phyloP scores from a whole-genome alignment of 1,284 basidiomycete species.

The Malassezia nana region DNA sequence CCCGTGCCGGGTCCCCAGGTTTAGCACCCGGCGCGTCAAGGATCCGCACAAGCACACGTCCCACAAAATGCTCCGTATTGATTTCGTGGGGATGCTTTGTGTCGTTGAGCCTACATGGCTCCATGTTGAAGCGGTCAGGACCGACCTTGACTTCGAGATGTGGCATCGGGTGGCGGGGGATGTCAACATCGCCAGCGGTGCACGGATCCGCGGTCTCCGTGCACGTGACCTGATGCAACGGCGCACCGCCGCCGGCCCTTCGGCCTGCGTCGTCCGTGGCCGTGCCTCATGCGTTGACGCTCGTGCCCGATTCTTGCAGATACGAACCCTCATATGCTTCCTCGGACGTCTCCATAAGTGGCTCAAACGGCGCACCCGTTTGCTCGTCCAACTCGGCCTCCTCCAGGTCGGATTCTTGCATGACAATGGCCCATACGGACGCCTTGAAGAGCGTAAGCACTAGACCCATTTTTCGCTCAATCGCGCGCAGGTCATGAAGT shows the following conservation, averaged over 20 bases:
- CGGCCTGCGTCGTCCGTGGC: not conserved
- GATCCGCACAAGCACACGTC: constrained; percentile 50
- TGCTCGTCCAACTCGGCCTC: constrained; percentile 17
- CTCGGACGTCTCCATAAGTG: not conserved
- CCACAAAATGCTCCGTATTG: constrained; percentile 49
- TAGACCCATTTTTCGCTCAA: constrained; percentile 90
- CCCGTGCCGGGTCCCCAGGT: constrained; percentile 33
- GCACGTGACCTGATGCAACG: not conserved
- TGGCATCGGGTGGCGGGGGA: constrained; percentile 23
- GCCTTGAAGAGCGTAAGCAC: constrained; percentile 68
- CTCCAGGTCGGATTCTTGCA: constrained; percentile 63
- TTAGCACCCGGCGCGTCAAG: constrained; percentile 46
- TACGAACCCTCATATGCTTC: not conserved
- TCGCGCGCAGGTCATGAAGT: constrained; percentile 64
- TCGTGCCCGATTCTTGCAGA: not conserved
- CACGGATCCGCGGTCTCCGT: not conserved
- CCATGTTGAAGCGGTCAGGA: constrained; percentile 45
- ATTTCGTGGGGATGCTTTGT: constrained; percentile 47
- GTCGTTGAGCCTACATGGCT: constrained; percentile 48
- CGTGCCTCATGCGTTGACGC: not conserved
- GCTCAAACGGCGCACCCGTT: not conserved
- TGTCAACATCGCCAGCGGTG: not conserved
- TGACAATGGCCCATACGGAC: constrained; percentile 85
- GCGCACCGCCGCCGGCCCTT: not conserved
- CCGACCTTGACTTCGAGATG: constrained; percentile 48